Evolutionary conservation across 192 early-diverging fungal genomes (phyloP).

Genomic region (Ambispora gerdemannii): DNA sequence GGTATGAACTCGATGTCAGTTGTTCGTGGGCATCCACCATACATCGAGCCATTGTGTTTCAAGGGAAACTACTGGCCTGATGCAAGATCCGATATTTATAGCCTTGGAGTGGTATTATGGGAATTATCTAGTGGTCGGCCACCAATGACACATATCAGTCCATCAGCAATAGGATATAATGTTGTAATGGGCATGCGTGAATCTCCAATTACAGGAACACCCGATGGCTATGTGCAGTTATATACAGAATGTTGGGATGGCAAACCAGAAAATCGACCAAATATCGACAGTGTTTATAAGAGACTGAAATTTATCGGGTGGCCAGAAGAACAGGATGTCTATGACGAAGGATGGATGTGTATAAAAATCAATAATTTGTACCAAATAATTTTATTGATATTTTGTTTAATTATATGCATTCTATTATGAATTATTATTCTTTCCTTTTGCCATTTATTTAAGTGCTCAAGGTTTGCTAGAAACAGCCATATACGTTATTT

Average conservation of each 20-base stretch:
- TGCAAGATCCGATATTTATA: slow-evolving; percentile 1
- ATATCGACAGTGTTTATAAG: neutral
- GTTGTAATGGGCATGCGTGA: neutral
- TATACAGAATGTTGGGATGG: neutral
- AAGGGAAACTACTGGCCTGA: neutral
- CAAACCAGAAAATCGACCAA: neutral
- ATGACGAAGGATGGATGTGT: no score
- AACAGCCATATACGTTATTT: no score
- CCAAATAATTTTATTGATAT: no score
- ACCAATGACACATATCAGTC: neutral
- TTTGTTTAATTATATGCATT: no score
- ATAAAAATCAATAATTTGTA: no score
- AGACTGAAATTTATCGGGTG: neutral
- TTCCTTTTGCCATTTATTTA: no score
- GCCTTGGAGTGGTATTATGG: neutral
- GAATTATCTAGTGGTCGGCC: neutral
- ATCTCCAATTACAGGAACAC: neutral
- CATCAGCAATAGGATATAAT: neutral
- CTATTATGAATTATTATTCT: no score
- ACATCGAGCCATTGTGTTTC: neutral
- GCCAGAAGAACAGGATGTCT: no score
- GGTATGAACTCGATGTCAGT: neutral
- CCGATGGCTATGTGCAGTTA: neutral
- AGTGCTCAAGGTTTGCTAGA: no score
- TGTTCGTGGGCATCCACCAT: neutral